Evolutionary conservation across 148 eudicot genomes (phyloP).

Genomic region (Gaultheria prostrata): DNA sequence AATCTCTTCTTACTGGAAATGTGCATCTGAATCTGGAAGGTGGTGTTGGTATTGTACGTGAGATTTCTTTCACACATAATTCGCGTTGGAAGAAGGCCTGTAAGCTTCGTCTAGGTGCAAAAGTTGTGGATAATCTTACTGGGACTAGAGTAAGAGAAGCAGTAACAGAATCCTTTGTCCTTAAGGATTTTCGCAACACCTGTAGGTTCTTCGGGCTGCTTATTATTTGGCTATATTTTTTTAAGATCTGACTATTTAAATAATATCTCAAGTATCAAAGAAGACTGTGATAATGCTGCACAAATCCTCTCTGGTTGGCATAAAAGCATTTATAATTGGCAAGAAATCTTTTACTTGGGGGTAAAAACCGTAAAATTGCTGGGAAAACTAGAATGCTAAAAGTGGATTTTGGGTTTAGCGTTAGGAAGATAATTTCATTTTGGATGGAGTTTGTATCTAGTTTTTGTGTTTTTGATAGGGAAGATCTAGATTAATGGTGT

Average conservation of each 20-base stretch:
- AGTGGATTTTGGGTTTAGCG: not conserved
- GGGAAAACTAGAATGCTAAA: not conserved
- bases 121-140: not conserved
- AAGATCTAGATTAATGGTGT: not conserved
- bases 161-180: not conserved
- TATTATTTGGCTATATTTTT: too few relatives aligned
- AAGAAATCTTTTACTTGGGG: not conserved
- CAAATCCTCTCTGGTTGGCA: not conserved
- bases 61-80: constrained; percentile 1
- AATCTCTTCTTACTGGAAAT: constrained; percentile 15
- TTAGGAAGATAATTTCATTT: not conserved
- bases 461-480: not conserved
- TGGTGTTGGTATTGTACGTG: constrained; percentile 2
- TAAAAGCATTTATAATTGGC: not conserved
- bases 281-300: not conserved
- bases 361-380: constrained; percentile 1
- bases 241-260: not conserved
- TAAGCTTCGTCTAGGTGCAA: constrained; percentile 13
- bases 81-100: not conserved
- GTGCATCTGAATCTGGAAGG: not conserved
- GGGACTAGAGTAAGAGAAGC: constrained; percentile 7
- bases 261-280: not conserved
- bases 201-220: constrained; percentile 15
- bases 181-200: not conserved
- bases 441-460: not conserved